Conservation (phyloP, 495 filamentous ascomycete species). For the Penicillium malachiteum region DNA sequence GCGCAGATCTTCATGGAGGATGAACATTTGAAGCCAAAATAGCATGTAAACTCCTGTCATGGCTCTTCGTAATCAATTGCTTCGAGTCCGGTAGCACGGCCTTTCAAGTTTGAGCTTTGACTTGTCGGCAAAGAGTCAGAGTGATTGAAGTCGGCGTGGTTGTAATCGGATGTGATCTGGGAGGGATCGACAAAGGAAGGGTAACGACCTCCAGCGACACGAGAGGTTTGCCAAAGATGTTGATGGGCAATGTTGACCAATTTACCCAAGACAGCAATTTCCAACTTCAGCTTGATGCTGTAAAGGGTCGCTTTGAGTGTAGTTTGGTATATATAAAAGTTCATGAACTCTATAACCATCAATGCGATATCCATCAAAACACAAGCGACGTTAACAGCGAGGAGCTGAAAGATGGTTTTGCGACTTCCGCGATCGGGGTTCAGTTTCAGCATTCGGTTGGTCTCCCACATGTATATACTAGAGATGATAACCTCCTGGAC, state of each 20-base stretch:
- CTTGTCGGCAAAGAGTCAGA: slow-evolving; percentile 17
- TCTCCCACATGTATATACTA: slow-evolving; percentile 31
- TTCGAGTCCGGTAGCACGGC: slow-evolving; percentile 13
- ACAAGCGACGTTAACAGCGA: slow-evolving; percentile 31
- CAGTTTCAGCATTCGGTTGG: slow-evolving; percentile 27
- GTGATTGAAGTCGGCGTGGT: slow-evolving; percentile 20
- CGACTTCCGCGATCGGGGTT: slow-evolving; percentile 25
- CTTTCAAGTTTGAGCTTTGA: slow-evolving; percentile 14
- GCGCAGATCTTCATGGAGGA: too few species aligned
- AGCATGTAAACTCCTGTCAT: not conserved
- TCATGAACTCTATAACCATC: slow-evolving; percentile 32
- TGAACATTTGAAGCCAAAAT: too few species aligned
- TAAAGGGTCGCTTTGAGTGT: slow-evolving; percentile 31
- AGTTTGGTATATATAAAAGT: slow-evolving; percentile 33
- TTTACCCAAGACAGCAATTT: slow-evolving; percentile 30
- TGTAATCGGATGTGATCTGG: slow-evolving; percentile 15
- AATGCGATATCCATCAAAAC: slow-evolving; percentile 32
- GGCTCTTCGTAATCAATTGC: slow-evolving; percentile 13
- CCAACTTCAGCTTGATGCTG: slow-evolving; percentile 31
- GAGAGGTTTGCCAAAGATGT: slow-evolving; percentile 22
- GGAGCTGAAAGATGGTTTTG: slow-evolving; percentile 28
- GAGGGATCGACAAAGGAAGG: slow-evolving; percentile 29
- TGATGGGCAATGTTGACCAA: slow-evolving; percentile 31
- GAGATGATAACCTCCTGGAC: slow-evolving; percentile 33
- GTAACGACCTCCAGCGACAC: slow-evolving; percentile 12